phyloP scores from a whole-genome alignment of 2,329 filamentous ascomycete species.

The Aureobasidium vineae region DNA sequence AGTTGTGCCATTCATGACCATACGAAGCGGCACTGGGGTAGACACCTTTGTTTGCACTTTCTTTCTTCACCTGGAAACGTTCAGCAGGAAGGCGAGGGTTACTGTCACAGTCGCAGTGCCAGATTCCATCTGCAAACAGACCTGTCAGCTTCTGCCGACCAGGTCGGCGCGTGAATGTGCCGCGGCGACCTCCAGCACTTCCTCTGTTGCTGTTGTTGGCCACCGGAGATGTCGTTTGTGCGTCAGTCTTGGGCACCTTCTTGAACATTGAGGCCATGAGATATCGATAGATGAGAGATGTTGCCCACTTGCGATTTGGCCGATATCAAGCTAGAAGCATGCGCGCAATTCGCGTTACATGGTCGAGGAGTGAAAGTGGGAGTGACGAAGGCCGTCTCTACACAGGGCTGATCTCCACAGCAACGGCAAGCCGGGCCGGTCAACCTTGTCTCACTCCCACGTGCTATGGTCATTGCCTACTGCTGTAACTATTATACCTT shows the following conservation, averaged over 20 bases:
- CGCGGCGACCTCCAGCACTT: constrained; percentile 7
- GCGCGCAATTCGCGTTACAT: constrained; percentile 1
- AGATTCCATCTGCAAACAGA: constrained; percentile 41
- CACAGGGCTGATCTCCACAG: constrained; percentile 1
- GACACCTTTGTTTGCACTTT: constrained; percentile 50
- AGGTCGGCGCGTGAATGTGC: constrained; percentile 3
- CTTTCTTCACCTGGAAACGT: constrained; percentile 58
- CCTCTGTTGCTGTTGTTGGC: constrained; percentile 14
- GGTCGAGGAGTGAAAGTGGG: constrained; percentile 3
- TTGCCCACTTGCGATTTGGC: too few species aligned
- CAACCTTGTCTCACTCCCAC: background rate
- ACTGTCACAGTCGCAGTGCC: constrained; percentile 62
- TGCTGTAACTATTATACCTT: background rate
- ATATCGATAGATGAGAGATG: background rate
- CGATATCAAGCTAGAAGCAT: background rate
- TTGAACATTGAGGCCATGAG: constrained; percentile 20
- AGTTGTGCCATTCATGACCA: background rate
- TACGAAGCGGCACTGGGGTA: background rate
- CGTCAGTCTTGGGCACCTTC: constrained; percentile 18
- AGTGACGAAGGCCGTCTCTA: background rate
- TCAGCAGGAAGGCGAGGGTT: constrained; percentile 53
- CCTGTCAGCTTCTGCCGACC: constrained; percentile 30
- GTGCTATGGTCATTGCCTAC: background rate
- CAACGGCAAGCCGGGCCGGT: background rate
- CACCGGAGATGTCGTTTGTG: background rate